phyloP scores from a whole-genome alignment of 371 early-diverging fungal genomes.

The Phascolomyces articulosus region DNA sequence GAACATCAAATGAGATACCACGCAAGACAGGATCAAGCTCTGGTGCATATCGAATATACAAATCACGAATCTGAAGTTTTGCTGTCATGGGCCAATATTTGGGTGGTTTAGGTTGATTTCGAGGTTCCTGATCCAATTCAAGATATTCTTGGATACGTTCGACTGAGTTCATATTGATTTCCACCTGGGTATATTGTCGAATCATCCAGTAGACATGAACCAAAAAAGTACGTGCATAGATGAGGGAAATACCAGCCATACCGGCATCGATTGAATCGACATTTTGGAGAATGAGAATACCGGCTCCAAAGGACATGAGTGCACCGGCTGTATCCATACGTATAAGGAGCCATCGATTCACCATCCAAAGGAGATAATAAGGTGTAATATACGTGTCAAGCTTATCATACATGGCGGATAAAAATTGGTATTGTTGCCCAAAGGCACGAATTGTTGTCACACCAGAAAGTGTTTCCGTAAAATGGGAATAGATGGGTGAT shows the following conservation, averaged over 20 bases:
- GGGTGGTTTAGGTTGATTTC: constrained; percentile 37
- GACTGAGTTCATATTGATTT: constrained; percentile 82
- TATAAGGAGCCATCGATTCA: constrained; percentile 82
- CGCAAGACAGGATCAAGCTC: constrained; percentile 69
- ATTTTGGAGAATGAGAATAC: constrained; percentile 59
- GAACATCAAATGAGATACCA: constrained; percentile 64
- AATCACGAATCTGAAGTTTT: constrained; percentile 32
- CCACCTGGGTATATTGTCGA: constrained; percentile 71
- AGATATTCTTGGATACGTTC: constrained; percentile 87
- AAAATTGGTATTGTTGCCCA: constrained; percentile 64
- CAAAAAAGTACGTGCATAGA: constrained; percentile 75
- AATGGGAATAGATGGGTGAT: constrained; percentile 75
- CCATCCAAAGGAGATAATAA: constrained; percentile 81
- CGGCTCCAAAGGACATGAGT: constrained; percentile 68
- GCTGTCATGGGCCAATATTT: background rate
- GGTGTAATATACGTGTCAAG: constrained; percentile 73
- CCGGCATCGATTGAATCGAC: constrained; percentile 70
- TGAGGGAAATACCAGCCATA: constrained; percentile 81
- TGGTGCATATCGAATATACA: constrained; percentile 70
- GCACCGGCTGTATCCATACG: constrained; percentile 79
- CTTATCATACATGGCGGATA: constrained; percentile 54
- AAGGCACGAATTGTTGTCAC: constrained; percentile 75
- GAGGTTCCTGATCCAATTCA: constrained; percentile 66
- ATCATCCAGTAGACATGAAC: constrained; percentile 47
- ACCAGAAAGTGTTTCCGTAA: constrained; percentile 71